Evolutionary conservation across 768 basidiomycete genomes (phyloP).

Genomic region (Auriscalpium microsporum): DNA sequence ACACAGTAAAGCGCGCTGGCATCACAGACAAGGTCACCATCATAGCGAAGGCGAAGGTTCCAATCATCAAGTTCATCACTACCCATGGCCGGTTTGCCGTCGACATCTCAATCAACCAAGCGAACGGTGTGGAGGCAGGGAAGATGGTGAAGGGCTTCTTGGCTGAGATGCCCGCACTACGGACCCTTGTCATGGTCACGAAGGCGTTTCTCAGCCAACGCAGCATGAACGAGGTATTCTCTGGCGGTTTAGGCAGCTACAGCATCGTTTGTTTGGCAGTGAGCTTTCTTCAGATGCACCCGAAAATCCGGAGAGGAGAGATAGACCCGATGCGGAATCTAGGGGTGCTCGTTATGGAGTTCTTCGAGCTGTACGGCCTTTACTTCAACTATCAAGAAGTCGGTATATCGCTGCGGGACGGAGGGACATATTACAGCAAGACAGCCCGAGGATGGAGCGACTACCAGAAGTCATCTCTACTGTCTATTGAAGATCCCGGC

Average conservation of each 20-base stretch:
- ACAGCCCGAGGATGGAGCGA: slow-evolving; percentile 74
- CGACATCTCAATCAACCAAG: slow-evolving; percentile 91
- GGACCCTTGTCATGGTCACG: slow-evolving; percentile 76
- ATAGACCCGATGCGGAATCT: slow-evolving; percentile 84
- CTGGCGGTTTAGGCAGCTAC: slow-evolving; percentile 91
- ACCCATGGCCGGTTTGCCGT: slow-evolving; percentile 75
- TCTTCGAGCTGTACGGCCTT: slow-evolving; percentile 91
- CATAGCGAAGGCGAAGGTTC: slow-evolving; percentile 90
- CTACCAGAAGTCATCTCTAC: slow-evolving; percentile 41
- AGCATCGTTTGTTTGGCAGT: slow-evolving; percentile 89
- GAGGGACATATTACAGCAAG: slow-evolving; percentile 88
- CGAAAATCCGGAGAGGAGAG: slow-evolving; percentile 82
- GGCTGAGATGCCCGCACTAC: slow-evolving; percentile 65
- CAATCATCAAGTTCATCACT: slow-evolving; percentile 93
- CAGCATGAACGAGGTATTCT: slow-evolving; percentile 97
- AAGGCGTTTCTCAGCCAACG: slow-evolving; percentile 88
- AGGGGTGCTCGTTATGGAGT: slow-evolving; percentile 92
- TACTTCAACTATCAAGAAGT: slow-evolving; percentile 88
- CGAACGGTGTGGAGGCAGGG: slow-evolving; percentile 72
- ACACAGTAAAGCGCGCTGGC: slow-evolving; percentile 60
- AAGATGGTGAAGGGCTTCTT: slow-evolving; percentile 77
- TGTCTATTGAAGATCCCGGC: slow-evolving; percentile 92
- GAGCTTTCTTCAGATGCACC: slow-evolving; percentile 96
- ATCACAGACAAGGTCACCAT: slow-evolving; percentile 79
- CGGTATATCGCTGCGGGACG: slow-evolving; percentile 81